Evolutionary conservation across 495 filamentous ascomycete genomes (phyloP).

Genomic region (Aspergillus egyptiacus): DNA sequence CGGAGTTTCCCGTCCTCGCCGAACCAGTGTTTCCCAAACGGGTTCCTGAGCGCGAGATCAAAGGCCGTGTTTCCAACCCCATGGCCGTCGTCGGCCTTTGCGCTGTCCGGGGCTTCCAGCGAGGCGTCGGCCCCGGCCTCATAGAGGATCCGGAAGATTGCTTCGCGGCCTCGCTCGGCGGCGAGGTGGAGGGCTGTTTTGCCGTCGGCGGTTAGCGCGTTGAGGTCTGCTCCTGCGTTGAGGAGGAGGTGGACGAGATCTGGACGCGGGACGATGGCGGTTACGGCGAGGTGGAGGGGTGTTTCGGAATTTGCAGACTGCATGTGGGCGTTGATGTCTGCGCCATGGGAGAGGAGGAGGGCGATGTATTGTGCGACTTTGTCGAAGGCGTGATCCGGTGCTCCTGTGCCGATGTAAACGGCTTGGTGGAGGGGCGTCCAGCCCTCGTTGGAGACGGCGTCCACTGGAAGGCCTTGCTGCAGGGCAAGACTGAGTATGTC

Average conservation of each 20-base stretch:
- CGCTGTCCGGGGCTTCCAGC: slow-evolving; percentile 16
- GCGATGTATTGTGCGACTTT: slow-evolving; percentile 22
- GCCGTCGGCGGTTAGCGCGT: slow-evolving; percentile 25
- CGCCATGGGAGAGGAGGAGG: slow-evolving; percentile 21
- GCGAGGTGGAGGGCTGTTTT: slow-evolving; percentile 38
- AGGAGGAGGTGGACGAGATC: slow-evolving; percentile 27
- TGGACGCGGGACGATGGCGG: slow-evolving; percentile 13
- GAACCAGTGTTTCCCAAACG: slow-evolving; percentile 21
- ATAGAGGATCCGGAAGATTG: slow-evolving; percentile 23
- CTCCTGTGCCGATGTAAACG: slow-evolving; percentile 18
- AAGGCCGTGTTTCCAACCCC: slow-evolving; percentile 19
- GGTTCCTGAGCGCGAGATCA: slow-evolving; percentile 22
- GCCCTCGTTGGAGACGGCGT: slow-evolving; percentile 20
- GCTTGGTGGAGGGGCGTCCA: slow-evolving; percentile 28
- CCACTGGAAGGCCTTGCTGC: slow-evolving; percentile 10
- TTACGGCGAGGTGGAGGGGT: slow-evolving; percentile 25
- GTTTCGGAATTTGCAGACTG: slow-evolving; percentile 19
- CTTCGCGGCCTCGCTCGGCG: slow-evolving; percentile 27
- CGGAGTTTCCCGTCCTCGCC: too few species aligned
- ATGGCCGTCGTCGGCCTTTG: slow-evolving; percentile 13
- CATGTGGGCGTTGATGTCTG: slow-evolving; percentile 21
- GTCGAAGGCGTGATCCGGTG: slow-evolving; percentile 14
- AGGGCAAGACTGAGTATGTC: slow-evolving; percentile 27
- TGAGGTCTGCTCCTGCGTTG: slow-evolving; percentile 25
- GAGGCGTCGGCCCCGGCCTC: slow-evolving; percentile 26